A percentile compares a stretch with the other conserved stretches of the same genome.
Conservation (phyloP, 208 protist genomes). For the Acanthamoeba royreba region DNA sequence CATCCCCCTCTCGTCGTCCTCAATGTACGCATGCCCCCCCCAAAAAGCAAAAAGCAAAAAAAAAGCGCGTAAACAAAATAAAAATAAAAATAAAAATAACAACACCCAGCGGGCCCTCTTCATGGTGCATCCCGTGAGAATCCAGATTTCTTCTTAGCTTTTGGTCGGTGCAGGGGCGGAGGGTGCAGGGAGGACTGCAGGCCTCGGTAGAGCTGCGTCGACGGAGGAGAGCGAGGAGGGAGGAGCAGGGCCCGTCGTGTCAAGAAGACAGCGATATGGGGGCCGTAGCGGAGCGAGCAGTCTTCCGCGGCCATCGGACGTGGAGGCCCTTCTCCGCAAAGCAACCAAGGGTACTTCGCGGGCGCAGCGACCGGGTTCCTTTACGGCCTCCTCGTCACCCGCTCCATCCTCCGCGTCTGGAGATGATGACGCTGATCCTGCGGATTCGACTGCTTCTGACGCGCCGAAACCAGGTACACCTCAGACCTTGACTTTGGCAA, state of each 20-base stretch:
- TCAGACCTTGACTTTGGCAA: not conserved
- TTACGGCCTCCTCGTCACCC: not conserved
- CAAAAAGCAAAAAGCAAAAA: too few relatives aligned
- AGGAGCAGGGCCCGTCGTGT: not conserved
- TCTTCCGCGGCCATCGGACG: not conserved
- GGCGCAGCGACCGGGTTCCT: not conserved
- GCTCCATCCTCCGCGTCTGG: not conserved
- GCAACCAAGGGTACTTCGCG: not conserved
- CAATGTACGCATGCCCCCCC: too few relatives aligned
- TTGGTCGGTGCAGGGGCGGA: too few relatives aligned
- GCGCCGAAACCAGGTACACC: not conserved
- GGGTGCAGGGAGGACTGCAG: not conserved
- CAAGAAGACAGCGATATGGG: not conserved
- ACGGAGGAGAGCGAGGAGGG: not conserved
- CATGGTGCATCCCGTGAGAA: too few relatives aligned
- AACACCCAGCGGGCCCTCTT: too few relatives aligned
- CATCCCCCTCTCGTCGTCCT: too few relatives aligned
- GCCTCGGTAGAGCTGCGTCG: not conserved
- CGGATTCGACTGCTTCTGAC: not conserved
- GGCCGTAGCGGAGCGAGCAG: too few relatives aligned
- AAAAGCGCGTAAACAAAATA: too few relatives aligned
- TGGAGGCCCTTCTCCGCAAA: not conserved
- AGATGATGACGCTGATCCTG: not conserved
- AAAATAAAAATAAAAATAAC: too few relatives aligned
- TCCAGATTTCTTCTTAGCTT: too few relatives aligned